Base-by-base conservation (phyloP, 495 filamentous ascomycete species). In the Penicillium cosmopolitanum region DNA sequence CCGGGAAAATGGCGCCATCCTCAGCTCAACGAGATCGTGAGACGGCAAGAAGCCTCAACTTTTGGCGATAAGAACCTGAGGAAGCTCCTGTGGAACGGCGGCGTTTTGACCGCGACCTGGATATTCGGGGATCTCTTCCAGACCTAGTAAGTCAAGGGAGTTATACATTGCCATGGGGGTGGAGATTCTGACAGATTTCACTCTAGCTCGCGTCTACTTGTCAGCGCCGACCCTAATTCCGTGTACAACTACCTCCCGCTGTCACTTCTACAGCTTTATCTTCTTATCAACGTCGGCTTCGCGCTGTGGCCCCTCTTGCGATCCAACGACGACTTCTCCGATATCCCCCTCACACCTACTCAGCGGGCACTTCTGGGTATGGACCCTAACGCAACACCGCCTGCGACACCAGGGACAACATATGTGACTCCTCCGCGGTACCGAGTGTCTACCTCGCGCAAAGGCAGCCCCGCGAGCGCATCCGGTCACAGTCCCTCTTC, bases 1-100 rank as follows among this genome's bases (percentile, higher is more conserved):
- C 85, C 91, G 13, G 93, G 93, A 51, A 91, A 88, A 74, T 97
- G 93, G 93, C 83, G 84, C 60, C 93, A 97, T 73, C 93, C 93
- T 5, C 84, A 85, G 31, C 76, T 96, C 50, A 78, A 88, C 61
- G 91, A 96, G 70, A 89, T 97, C 62, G 81, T 86, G 13, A 81
- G 81, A 52, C 86, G 93, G 31, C 89, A 90, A 57, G 85, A 86
- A 73, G 87, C 85, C 18, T 81, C 85, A 8, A 87, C 79, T 44
- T 96, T 97, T 70, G 83, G 83, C 19, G 85, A 91, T 50, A 80
- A 79, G 53, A 91, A 93, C 59, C 66, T 93, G 16, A 80, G 76
- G 50, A 82, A 77, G 38, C 81, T 96, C 18, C 54, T 82, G 25
- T 86, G 85, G 72, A 96, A 95, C 71, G 70, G 75, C 3, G 70